Conservation (phyloP, 345 rosid species). For the Linum usitatissimum region DNA sequence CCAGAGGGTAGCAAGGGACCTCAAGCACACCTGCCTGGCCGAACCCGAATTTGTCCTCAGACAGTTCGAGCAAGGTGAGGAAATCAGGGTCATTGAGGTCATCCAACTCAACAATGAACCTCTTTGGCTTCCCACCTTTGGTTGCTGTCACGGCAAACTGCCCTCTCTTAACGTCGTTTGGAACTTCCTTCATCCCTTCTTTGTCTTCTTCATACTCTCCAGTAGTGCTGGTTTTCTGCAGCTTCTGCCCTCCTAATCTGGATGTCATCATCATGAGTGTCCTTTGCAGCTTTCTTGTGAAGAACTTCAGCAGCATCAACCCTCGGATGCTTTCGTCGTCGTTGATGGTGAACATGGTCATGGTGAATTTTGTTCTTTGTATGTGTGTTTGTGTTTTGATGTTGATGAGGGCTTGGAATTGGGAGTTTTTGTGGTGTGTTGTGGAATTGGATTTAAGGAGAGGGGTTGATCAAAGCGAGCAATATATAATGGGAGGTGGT, state of each 20-base stretch:
- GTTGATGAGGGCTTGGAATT: too few relatives aligned
- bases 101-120: constrained; percentile 43
- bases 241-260: constrained; percentile 2
- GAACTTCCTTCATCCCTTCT: constrained; percentile 14
- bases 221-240: neutral
- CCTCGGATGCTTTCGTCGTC: constrained; percentile 13
- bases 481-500: neutral
- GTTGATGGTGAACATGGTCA: neutral
- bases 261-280: constrained; percentile 11
- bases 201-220: constrained; percentile 10
- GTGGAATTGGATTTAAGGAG: too few relatives aligned
- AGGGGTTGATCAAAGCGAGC: neutral
- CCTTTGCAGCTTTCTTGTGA: constrained; percentile 15
- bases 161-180: constrained; percentile 35
- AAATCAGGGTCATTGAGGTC: constrained; percentile 36
- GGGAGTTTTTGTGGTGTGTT: too few relatives aligned
- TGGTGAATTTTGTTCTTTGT: neutral
- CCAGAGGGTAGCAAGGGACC: constrained; percentile 51
- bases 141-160: constrained; percentile 37
- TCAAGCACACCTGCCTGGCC: constrained; percentile 32
- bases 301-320: constrained; percentile 22
- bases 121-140: constrained; percentile 33
- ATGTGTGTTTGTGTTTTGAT: too few relatives aligned
- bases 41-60: constrained; percentile 45
- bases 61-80: constrained; percentile 31